Conservation (phyloP, 495 filamentous ascomycete species). For the Jackrogersella multiformis region DNA sequence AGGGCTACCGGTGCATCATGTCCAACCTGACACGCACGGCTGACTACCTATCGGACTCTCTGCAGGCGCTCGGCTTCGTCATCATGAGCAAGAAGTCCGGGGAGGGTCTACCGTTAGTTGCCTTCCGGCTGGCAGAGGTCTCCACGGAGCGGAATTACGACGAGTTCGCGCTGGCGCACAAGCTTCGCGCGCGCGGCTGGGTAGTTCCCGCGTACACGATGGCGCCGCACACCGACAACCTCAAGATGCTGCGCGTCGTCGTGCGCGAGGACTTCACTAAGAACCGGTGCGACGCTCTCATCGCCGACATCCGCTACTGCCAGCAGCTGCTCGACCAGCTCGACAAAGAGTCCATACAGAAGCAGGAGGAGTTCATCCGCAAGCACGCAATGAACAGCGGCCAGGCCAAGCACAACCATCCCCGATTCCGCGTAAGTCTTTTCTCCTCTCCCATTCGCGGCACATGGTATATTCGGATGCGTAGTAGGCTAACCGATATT, state of each 20-base stretch:
- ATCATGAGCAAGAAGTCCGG: slow-evolving; percentile 83
- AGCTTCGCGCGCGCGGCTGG: slow-evolving; percentile 85
- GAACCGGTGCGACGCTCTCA: slow-evolving; percentile 75
- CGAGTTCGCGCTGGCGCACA: slow-evolving; percentile 83
- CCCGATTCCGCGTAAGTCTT: slow-evolving; percentile 63
- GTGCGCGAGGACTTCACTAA: slow-evolving; percentile 88
- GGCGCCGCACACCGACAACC: slow-evolving; percentile 79
- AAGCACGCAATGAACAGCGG: slow-evolving; percentile 64
- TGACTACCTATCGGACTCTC: slow-evolving; percentile 76
- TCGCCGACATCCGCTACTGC: slow-evolving; percentile 77
- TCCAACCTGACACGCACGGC: slow-evolving; percentile 82
- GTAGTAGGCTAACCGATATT: too few relatives aligned
- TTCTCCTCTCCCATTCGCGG: not conserved
- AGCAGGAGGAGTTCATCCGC: slow-evolving; percentile 71
- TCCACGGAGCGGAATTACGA: slow-evolving; percentile 71
- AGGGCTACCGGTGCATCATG: slow-evolving; percentile 89
- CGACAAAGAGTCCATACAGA: slow-evolving; percentile 72
- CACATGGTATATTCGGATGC: too few relatives aligned
- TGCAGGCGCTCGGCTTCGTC: slow-evolving; percentile 78
- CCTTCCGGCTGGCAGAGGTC: slow-evolving; percentile 72
- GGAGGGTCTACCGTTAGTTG: slow-evolving; percentile 82
- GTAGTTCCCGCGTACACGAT: slow-evolving; percentile 94
- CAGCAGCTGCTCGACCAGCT: slow-evolving; percentile 73
- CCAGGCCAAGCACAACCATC: slow-evolving; percentile 67
- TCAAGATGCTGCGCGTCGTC: slow-evolving; percentile 89